phyloP scores from a whole-genome alignment of 805 yeast genomes.

The Monosporozyma aquatica region DNA sequence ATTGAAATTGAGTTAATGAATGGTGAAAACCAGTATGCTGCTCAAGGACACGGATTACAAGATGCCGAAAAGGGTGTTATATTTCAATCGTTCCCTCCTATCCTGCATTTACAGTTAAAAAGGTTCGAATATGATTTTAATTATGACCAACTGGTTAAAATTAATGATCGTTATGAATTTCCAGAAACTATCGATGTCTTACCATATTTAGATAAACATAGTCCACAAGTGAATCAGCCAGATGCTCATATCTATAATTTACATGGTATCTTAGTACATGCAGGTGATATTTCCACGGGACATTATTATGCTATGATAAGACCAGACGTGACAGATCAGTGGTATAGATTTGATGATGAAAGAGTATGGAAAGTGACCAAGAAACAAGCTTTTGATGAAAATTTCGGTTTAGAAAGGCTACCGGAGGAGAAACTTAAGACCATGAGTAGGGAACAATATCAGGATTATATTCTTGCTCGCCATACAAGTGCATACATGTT shows the following conservation, averaged over 20 bases:
- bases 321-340: conserved; percentile 57
- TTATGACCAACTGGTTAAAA: conserved; percentile 79
- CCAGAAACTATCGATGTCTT: conserved; percentile 74
- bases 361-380: conserved; percentile 80
- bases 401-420: conserved; percentile 72
- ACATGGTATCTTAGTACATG: conserved; percentile 92
- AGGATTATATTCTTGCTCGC: conserved; percentile 57
- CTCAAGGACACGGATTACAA: conserved; percentile 82
- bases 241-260: conserved; percentile 48
- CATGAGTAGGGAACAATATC: conserved; percentile 51
- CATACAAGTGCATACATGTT: conserved; percentile 96
- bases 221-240: conserved; percentile 21
- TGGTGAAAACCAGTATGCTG: conserved; percentile 94
- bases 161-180: conserved; percentile 86
- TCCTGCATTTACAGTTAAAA: conserved; percentile 84
- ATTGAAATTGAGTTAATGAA: conserved; percentile 80
- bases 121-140: conserved; percentile 90
- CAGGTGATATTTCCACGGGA: conserved; percentile 92
- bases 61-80: conserved; percentile 96
- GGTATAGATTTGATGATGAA: conserved; percentile 96
- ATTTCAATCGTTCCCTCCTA: conserved; percentile 84
- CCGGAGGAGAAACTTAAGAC: conserved; percentile 40
- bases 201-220: conserved; percentile 60
- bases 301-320: conserved; percentile 92
- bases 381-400: conserved; percentile 81